Evolutionary conservation across 2,329 filamentous ascomycete genomes (phyloP).

Genomic region (Colletotrichum sp.): DNA sequence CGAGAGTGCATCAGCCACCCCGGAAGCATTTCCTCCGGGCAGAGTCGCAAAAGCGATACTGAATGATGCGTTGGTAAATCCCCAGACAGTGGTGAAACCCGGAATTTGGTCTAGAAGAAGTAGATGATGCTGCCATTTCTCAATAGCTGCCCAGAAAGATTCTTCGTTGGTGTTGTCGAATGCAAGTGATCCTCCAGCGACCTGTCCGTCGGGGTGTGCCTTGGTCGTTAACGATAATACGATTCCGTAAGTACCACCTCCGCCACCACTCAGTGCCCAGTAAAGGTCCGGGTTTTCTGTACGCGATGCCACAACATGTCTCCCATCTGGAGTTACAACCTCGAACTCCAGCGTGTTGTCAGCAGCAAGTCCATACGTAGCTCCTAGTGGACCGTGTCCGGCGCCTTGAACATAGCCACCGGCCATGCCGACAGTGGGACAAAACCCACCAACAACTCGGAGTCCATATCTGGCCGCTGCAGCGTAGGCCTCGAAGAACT

Average conservation of each 20-base stretch:
- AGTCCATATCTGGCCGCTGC: conserved; percentile 43
- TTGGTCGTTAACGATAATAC: conserved; percentile 33
- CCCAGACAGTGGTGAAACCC: neutral
- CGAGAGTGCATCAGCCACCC: neutral
- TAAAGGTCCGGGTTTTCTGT: conserved; percentile 53
- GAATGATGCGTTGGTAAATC: neutral
- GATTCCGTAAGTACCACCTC: conserved; percentile 56
- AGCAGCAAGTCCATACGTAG: conserved; percentile 52
- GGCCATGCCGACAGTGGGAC: conserved; percentile 53
- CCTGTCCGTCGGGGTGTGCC: conserved; percentile 22
- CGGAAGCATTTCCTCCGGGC: neutral
- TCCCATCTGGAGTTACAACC: conserved; percentile 49
- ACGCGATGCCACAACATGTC: conserved; percentile 43
- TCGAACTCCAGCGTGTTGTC: conserved; percentile 56
- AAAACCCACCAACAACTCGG: conserved; percentile 50
- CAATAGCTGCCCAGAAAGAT: neutral
- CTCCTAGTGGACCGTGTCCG: conserved; percentile 53
- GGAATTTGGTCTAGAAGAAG: neutral
- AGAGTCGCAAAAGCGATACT: neutral
- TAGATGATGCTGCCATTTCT: neutral
- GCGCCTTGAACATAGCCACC: conserved; percentile 61
- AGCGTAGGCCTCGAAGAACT: conserved; percentile 46
- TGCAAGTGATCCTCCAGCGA: conserved; percentile 41
- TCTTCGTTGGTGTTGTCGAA: conserved; percentile 32
- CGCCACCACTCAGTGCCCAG: conserved; percentile 59